A percentile compares a stretch with the other conserved stretches of the same genome.
Evolutionary conservation across 176 grass and related monocot genomes (phyloP).

Genomic region (Oryza nivara): DNA sequence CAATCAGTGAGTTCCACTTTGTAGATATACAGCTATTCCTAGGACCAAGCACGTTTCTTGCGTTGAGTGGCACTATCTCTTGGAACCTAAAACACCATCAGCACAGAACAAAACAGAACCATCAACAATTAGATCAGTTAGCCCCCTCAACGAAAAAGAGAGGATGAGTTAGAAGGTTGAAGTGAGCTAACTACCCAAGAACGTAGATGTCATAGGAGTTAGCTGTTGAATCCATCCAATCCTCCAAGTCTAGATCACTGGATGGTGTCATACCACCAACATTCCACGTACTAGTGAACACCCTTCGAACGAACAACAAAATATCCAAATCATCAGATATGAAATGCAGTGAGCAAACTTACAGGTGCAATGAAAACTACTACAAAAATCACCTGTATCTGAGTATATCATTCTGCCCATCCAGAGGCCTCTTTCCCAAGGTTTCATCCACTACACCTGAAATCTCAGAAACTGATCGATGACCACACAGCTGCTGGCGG

Average conservation of each 20-base stretch:
- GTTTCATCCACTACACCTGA: constrained; percentile 52
- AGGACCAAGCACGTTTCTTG: constrained; percentile 89
- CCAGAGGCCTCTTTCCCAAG: constrained; percentile 46
- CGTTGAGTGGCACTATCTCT: constrained; percentile 86
- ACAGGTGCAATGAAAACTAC: constrained; percentile 9
- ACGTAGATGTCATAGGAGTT: constrained; percentile 89
- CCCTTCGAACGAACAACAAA: constrained; percentile 50
- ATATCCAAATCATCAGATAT: constrained; percentile 29
- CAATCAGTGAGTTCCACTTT: constrained; percentile 84
- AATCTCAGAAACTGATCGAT: constrained; percentile 57
- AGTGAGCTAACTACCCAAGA: constrained; percentile 62
- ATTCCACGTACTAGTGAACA: constrained; percentile 94
- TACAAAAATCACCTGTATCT: constrained; percentile 72
- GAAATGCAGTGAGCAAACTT: constrained; percentile 30
- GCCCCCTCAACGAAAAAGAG: background rate
- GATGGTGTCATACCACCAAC: constrained; percentile 69
- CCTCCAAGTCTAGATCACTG: constrained; percentile 76
- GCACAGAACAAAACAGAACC: constrained; percentile 19
- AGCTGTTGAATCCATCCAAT: constrained; percentile 71
- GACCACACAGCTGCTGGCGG: constrained; percentile 40
- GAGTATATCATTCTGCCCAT: constrained; percentile 45
- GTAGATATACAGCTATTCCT: constrained; percentile 58
- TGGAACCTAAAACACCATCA: constrained; percentile 72
- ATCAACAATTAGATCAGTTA: background rate
- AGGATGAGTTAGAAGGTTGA: constrained; percentile 17